Conservation (phyloP, 768 basidiomycete species). For the Lactarius vividus region DNA sequence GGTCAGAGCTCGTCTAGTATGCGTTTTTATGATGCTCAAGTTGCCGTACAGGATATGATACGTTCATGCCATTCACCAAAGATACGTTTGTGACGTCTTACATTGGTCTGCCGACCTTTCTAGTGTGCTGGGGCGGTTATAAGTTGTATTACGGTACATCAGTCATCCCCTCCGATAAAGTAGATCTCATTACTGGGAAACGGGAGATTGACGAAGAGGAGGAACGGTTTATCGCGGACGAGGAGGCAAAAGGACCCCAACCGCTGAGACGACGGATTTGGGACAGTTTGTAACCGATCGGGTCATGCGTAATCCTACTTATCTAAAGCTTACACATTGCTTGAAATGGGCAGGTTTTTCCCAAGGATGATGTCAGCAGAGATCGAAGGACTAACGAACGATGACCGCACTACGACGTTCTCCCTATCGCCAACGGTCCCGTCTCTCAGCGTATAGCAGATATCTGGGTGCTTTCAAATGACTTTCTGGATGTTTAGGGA, state of each 20-base stretch:
- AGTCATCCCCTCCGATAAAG: constrained; percentile 43
- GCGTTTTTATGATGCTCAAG: constrained; percentile 30
- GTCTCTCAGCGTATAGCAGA: not conserved
- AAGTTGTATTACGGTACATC: constrained; percentile 38
- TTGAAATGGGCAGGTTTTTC: not conserved
- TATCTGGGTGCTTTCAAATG: not conserved
- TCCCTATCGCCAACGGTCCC: too few species aligned
- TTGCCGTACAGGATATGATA: constrained; percentile 37
- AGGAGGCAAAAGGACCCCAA: constrained; percentile 35
- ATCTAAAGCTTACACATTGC: not conserved
- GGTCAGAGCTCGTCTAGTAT: constrained; percentile 33
- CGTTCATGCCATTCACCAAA: constrained; percentile 45
- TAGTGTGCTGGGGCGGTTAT: constrained; percentile 38
- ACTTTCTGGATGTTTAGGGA: not conserved
- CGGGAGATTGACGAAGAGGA: constrained; percentile 64
- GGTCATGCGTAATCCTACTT: not conserved
- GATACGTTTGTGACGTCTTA: constrained; percentile 61
- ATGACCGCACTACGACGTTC: too few species aligned
- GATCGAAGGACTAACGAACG: too few species aligned
- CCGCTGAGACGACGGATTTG: constrained; percentile 32
- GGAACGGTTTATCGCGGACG: constrained; percentile 44
- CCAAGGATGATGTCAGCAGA: too few species aligned
- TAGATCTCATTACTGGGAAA: constrained; percentile 60
- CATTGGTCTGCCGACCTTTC: constrained; percentile 38
- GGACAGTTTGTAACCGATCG: constrained; percentile 30